Evolutionary conservation across 2,329 filamentous ascomycete species (phyloP).

Genomic region (Penicillium sp.): DNA sequence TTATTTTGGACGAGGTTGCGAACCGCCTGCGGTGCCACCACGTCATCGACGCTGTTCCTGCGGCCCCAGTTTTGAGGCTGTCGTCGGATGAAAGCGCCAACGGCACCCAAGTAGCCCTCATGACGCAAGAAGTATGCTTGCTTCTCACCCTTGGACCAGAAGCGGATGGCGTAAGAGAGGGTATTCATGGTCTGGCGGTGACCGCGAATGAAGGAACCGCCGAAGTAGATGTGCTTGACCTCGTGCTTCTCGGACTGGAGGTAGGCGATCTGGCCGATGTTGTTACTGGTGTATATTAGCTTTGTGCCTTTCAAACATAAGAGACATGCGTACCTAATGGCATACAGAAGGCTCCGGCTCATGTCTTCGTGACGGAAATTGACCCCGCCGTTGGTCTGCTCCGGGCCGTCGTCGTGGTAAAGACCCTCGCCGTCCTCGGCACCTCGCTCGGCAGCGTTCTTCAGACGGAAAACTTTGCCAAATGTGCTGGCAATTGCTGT

Average conservation of each 20-base stretch:
- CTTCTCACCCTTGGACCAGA: slow-evolving; percentile 92
- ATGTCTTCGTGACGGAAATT: slow-evolving; percentile 80
- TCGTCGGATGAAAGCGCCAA: slow-evolving; percentile 89
- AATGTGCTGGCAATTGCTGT: slow-evolving; percentile 95
- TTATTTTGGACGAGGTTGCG: slow-evolving; percentile 18
- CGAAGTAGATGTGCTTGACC: slow-evolving; percentile 92
- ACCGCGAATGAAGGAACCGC: slow-evolving; percentile 92
- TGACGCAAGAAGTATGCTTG: slow-evolving; percentile 95
- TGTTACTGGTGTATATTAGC: slow-evolving; percentile 64
- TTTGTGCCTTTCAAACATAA: background rate
- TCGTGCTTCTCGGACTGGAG: slow-evolving; percentile 95
- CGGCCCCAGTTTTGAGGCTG: slow-evolving; percentile 91
- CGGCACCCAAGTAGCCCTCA: slow-evolving; percentile 90
- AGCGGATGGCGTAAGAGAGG: slow-evolving; percentile 91
- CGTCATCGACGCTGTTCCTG: slow-evolving; percentile 69
- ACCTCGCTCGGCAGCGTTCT: slow-evolving; percentile 74
- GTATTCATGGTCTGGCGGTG: slow-evolving; percentile 98
- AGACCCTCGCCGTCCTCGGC: slow-evolving; percentile 70
- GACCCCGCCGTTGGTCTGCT: slow-evolving; percentile 34
- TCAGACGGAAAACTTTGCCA: slow-evolving; percentile 93
- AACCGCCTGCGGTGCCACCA: slow-evolving; percentile 27
- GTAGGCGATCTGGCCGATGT: slow-evolving; percentile 96
- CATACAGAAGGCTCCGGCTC: slow-evolving; percentile 85
- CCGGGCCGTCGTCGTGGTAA: slow-evolving; percentile 46
- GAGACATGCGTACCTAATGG: slow-evolving; percentile 61